A percentile compares a stretch with the other conserved stretches of the same genome.
Evolutionary conservation across 2,329 filamentous ascomycete genomes (phyloP).

Genomic region (Fusarium sulawesiense): DNA sequence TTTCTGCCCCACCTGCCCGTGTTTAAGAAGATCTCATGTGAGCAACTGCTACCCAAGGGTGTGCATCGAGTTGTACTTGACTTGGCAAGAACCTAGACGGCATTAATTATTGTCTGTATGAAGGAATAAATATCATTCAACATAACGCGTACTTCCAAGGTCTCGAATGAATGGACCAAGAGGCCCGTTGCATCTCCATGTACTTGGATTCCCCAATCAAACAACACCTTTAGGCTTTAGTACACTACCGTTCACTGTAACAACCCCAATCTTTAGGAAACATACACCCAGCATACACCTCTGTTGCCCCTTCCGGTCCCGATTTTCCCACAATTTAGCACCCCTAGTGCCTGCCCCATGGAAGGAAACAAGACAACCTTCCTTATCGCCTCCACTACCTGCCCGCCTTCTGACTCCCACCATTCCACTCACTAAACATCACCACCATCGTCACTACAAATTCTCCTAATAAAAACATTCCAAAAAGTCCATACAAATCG

Average conservation of each 20-base stretch:
- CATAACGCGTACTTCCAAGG: background rate
- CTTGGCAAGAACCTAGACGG: background rate
- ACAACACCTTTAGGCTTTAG: background rate
- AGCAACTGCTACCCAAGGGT: slow-evolving; percentile 1
- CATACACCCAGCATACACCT: slow-evolving; percentile 12
- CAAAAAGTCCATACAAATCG: slow-evolving; percentile 8
- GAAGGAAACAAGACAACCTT: slow-evolving; percentile 9
- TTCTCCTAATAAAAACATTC: slow-evolving; percentile 18
- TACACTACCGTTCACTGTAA: slow-evolving; percentile 7
- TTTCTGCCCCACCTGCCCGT: background rate
- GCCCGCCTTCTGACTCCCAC: slow-evolving; percentile 30
- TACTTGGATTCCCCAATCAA: background rate
- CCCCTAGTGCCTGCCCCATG: slow-evolving; percentile 5
- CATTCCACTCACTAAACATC: slow-evolving; percentile 19
- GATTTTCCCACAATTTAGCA: slow-evolving; percentile 37
- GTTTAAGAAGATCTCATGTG: slow-evolving; percentile 10
- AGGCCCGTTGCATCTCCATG: background rate
- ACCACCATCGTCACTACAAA: slow-evolving; percentile 27
- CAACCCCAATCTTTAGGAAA: slow-evolving; percentile 17
- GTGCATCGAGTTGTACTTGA: background rate
- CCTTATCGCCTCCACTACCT: slow-evolving; percentile 31
- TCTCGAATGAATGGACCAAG: background rate
- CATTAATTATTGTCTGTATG: background rate
- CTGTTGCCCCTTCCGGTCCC: slow-evolving; percentile 37
- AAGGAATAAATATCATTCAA: background rate